phyloP scores from a whole-genome alignment of 176 grass and related monocot genomes.

The Guadua angustifolia region DNA sequence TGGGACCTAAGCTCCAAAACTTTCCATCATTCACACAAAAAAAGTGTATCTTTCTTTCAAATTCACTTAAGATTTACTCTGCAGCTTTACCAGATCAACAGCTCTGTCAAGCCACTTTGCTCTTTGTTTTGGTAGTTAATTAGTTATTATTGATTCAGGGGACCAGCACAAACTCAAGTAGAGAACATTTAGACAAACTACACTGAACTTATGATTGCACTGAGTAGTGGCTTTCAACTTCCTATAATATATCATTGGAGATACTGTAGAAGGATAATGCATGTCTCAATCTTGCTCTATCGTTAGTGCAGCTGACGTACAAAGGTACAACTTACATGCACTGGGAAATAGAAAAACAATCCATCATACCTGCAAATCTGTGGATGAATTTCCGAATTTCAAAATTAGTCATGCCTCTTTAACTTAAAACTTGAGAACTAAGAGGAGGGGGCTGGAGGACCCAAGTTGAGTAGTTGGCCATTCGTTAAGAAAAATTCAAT shows the following conservation, averaged over 20 bases:
- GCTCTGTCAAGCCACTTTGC: neutral
- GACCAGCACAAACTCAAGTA: neutral
- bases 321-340: slow-evolving; percentile 15
- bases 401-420: neutral
- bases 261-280: neutral
- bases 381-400: neutral
- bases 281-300: neutral
- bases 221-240: neutral
- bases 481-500: neutral
- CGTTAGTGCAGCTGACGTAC: neutral
- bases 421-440: neutral
- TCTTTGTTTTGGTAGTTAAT: neutral
- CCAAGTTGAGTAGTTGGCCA: neutral
- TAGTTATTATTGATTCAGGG: neutral
- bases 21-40: neutral
- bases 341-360: neutral
- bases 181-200: slow-evolving; percentile 6
- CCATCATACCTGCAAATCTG: neutral
- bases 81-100: neutral
- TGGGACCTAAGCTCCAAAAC: slow-evolving; percentile 1
- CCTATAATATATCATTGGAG: neutral
- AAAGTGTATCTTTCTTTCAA: neutral
- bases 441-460: neutral
- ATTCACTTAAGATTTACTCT: neutral
- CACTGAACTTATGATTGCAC: neutral